Percentiles rank a stretch among this genome's conserved stretches.
Conservation (phyloP, 176 grass and related monocot species). For the Triticum monococcum region DNA sequence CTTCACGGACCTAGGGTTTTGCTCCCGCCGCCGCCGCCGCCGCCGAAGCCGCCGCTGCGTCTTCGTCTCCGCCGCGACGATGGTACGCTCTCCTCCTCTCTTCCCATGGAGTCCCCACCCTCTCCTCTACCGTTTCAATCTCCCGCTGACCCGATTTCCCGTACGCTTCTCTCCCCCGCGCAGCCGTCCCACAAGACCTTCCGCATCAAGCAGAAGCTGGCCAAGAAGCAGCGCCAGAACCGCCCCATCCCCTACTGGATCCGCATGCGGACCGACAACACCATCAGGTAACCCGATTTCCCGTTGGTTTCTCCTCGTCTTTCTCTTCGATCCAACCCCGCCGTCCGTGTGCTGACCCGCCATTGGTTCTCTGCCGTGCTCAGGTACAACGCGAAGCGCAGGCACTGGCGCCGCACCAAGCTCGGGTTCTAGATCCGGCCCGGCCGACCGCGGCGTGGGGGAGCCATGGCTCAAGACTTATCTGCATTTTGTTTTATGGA, state of each 20-base stretch:
- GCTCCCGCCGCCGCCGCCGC: conserved; percentile 24
- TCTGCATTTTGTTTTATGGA: conserved; percentile 32
- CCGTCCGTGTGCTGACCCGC: not conserved
- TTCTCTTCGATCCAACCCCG: not conserved
- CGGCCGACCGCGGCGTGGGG: not conserved
- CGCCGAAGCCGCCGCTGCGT: conserved; percentile 1
- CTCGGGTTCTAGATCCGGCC: conserved; percentile 51
- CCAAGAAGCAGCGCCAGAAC: conserved; percentile 96
- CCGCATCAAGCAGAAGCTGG: conserved; percentile 91
- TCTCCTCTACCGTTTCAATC: not conserved
- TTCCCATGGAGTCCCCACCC: not conserved
- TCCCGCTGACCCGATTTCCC: not conserved
- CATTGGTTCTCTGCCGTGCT: not conserved
- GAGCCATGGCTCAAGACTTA: conserved; percentile 33
- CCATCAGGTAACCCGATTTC: conserved; percentile 95
- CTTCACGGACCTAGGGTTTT: conserved; percentile 66
- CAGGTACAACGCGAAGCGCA: conserved; percentile 98
- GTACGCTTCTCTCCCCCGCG: not conserved
- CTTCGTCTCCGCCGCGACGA: conserved; percentile 32
- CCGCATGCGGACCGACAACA: conserved; percentile 88
- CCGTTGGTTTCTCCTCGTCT: too few relatives aligned
- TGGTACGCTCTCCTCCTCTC: conserved; percentile 38
- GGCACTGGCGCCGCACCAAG: conserved; percentile 99
- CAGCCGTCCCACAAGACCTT: conserved; percentile 97
- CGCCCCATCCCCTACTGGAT: conserved; percentile 98